Percentiles rank a stretch among this genome's conserved stretches.
Conservation (phyloP, 768 basidiomycete genomes). For the Paxillus rubicundulus region DNA sequence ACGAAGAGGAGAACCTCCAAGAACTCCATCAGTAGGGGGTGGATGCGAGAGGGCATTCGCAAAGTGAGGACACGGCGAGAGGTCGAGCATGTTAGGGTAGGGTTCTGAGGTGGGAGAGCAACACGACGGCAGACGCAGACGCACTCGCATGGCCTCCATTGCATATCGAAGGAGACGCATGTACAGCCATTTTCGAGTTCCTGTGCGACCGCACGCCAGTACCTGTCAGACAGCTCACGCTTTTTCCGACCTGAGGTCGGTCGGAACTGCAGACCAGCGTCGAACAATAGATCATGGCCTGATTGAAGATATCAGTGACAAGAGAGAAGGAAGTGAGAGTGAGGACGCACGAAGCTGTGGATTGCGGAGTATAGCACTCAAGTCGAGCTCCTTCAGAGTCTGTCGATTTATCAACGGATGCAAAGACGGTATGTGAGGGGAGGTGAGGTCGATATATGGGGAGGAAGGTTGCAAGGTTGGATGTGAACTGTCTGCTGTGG, state of each 20-base stretch:
- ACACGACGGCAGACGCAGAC: constrained; percentile 54
- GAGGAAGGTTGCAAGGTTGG: constrained; percentile 28
- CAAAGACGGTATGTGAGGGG: constrained; percentile 62
- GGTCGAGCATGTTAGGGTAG: constrained; percentile 45
- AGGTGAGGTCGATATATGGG: constrained; percentile 39
- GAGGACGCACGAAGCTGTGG: constrained; percentile 80
- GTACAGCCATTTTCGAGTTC: constrained; percentile 84
- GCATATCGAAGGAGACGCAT: constrained; percentile 70
- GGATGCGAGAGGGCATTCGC: constrained; percentile 71
- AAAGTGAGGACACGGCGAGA: constrained; percentile 51
- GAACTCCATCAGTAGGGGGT: constrained; percentile 67
- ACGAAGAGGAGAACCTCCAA: constrained; percentile 79
- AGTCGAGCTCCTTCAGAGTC: constrained; percentile 81
- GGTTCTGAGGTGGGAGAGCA: constrained; percentile 39
- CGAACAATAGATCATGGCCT: constrained; percentile 91
- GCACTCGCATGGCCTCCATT: constrained; percentile 52
- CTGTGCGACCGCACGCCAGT: constrained; percentile 78
- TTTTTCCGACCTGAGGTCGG: constrained; percentile 76
- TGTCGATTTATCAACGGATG: constrained; percentile 79
- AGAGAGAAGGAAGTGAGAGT: not conserved
- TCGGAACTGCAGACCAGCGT: constrained; percentile 78
- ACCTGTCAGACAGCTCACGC: constrained; percentile 67
- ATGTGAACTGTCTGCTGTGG: constrained; percentile 24
- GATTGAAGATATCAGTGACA: constrained; percentile 8
- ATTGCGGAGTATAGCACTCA: constrained; percentile 82